These are phyloP conservation scores for Tinospora cordifolia DNA, from an alignment of 164 flowering plant species.

Conservation along the genomic window DNA sequence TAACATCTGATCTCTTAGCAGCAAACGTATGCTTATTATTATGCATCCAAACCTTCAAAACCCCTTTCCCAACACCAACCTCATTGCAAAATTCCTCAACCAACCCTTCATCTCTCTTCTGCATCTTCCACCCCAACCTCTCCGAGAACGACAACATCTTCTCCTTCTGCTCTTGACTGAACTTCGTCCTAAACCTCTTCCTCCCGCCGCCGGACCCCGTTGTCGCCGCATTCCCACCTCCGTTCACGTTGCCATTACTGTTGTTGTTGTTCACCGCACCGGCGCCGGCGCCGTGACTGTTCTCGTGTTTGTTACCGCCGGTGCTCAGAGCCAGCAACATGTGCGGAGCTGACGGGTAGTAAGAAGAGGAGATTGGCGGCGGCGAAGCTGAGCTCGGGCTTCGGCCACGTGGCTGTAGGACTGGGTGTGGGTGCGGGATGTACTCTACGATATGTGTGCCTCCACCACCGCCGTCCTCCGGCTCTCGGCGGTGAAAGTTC, in stretches of 20 bases:
- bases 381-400: conserved; percentile 29
- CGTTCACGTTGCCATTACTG: not conserved
- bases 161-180: conserved; percentile 67
- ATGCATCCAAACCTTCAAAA: conserved; percentile 87
- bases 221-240: not conserved
- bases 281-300: too few relatives aligned
- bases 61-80: conserved; percentile 46
- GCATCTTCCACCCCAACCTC: conserved; percentile 67
- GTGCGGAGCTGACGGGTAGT: conserved; percentile 40
- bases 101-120: conserved; percentile 38
- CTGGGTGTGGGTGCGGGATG: conserved; percentile 20
- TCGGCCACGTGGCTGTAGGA: conserved; percentile 14
- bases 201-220: conserved; percentile 10
- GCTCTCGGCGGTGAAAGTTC: conserved; percentile 51
- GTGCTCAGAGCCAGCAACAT: conserved; percentile 47
- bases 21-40: conserved; percentile 50
- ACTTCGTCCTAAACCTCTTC: conserved; percentile 68
- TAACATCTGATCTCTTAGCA: not conserved
- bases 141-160: conserved; percentile 67
- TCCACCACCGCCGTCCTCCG: conserved; percentile 15
- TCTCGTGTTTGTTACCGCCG: conserved; percentile 12
- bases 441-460: conserved; percentile 11
- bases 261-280: not conserved
- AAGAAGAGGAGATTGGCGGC: conserved; percentile 30
- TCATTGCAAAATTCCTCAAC: conserved; percentile 59